Percentiles rank a stretch among this genome's conserved stretches.
phyloP scores from a whole-genome alignment of 805 yeast genomes.

The Zygoascus ofunaensis region DNA sequence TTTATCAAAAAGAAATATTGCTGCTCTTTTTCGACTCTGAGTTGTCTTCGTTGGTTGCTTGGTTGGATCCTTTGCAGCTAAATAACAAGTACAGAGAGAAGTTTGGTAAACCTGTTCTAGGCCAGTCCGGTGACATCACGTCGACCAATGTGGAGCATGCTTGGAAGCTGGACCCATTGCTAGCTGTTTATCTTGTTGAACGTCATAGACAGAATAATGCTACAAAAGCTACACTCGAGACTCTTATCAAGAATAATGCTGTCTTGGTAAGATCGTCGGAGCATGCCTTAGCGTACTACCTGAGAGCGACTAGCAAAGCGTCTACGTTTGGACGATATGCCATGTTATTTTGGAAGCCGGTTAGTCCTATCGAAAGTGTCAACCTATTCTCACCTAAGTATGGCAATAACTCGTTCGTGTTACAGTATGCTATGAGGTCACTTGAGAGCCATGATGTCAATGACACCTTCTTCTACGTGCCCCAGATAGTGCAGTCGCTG shows the following conservation, averaged over 20 bases:
- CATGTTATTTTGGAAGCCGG: conserved; percentile 59
- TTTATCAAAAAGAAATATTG: conserved; percentile 43
- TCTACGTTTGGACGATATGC: conserved; percentile 14
- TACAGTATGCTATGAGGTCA: conserved; percentile 87
- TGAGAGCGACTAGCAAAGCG: conserved; percentile 17
- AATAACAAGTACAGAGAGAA: conserved; percentile 13
- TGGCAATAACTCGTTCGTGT: conserved; percentile 52
- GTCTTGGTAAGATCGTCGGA: conserved; percentile 46
- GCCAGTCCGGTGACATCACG: background rate
- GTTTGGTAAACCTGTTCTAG: conserved; percentile 6
- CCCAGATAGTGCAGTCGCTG: conserved; percentile 90
- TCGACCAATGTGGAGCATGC: conserved; percentile 33
- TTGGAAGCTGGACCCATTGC: conserved; percentile 55
- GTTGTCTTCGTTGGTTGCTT: conserved; percentile 57
- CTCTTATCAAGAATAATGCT: conserved; percentile 48
- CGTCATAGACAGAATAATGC: conserved; percentile 40
- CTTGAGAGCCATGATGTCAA: conserved; percentile 81
- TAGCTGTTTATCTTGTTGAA: conserved; percentile 62
- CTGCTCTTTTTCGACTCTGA: conserved; percentile 68
- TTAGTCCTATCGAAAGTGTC: conserved; percentile 77
- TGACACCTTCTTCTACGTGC: conserved; percentile 90
- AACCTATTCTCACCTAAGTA: conserved; percentile 71
- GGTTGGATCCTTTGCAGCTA: conserved; percentile 61
- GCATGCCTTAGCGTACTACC: conserved; percentile 49
- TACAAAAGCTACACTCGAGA: conserved; percentile 33